Percentiles rank a stretch among this genome's conserved stretches.
phyloP scores from a whole-genome alignment of 2,329 filamentous ascomycete genomes.

The Colletotrichum liriopes region DNA sequence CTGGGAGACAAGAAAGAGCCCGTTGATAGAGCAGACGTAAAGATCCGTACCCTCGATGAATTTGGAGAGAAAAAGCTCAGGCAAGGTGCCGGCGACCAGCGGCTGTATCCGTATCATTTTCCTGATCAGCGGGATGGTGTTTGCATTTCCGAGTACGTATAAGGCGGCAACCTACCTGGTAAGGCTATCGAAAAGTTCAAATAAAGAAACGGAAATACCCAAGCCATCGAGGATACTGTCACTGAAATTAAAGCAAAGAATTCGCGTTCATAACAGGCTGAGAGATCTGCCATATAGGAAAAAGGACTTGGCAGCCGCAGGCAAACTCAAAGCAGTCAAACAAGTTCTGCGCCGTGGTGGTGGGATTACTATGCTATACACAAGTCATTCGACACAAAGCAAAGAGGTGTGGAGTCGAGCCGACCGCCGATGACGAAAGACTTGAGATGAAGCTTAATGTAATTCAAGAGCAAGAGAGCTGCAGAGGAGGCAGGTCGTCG shows the following conservation, averaged over 20 bases:
- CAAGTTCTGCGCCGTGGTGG: too few species aligned
- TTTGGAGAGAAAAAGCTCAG: background rate
- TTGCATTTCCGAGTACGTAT: background rate
- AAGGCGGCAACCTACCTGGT: background rate
- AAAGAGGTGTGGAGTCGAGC: background rate
- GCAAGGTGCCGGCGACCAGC: background rate
- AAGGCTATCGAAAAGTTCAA: too few species aligned
- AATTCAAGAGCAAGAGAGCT: background rate
- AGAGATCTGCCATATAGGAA: too few species aligned
- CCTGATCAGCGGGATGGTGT: background rate
- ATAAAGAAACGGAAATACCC: too few species aligned
- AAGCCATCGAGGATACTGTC: background rate
- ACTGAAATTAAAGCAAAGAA: background rate
- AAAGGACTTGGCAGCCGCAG: rapidly evolving
- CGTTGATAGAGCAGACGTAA: background rate
- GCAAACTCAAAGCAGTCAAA: background rate
- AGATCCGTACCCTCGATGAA: background rate
- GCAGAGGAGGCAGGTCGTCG: slow-evolving; percentile 33
- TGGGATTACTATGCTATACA: too few species aligned
- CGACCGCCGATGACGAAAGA: background rate
- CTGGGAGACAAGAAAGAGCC: too few species aligned
- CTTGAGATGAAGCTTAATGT: background rate
- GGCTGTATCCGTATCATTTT: too few species aligned
- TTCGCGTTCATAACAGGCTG: background rate
- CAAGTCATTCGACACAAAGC: background rate